phyloP scores from a whole-genome alignment of 73 alveolate species.

The Paramecium octaurelia region DNA sequence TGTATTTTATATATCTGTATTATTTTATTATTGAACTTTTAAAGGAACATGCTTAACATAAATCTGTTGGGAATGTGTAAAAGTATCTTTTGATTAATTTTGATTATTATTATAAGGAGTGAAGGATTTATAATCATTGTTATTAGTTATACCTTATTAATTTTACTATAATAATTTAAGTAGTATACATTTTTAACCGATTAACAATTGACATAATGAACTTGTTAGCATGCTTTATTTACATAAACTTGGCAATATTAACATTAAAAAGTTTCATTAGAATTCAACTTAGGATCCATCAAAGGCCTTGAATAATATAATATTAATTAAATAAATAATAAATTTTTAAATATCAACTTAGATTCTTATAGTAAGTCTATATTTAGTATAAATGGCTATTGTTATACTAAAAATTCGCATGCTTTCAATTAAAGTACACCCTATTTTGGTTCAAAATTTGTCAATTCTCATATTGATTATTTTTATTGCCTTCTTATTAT shows the following conservation, averaged over 20 bases:
- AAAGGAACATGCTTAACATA: neutral
- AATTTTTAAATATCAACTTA: neutral
- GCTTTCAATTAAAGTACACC: no score
- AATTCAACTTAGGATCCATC: neutral
- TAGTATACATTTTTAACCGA: neutral
- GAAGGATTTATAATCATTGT: neutral
- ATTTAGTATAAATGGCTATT: no score
- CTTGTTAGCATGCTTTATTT: neutral
- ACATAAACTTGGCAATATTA: neutral
- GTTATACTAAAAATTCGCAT: no score
- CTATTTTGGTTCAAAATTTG: no score
- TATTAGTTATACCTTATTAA: neutral
- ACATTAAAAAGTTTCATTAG: neutral
- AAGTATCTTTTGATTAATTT: neutral
- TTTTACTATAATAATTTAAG: no score
- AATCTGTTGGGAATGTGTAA: neutral
- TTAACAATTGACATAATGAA: neutral
- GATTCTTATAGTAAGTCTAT: no score
- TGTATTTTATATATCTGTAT: neutral
- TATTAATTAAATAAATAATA: no score
- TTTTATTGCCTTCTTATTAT: no score
- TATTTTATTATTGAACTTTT: neutral
- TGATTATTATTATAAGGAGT: no score
- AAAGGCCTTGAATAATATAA: neutral
- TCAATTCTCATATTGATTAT: no score